These are phyloP conservation scores for Phytopythium montanum DNA, from an alignment of 352 stramenopile species.

Conservation along the genomic window DNA sequence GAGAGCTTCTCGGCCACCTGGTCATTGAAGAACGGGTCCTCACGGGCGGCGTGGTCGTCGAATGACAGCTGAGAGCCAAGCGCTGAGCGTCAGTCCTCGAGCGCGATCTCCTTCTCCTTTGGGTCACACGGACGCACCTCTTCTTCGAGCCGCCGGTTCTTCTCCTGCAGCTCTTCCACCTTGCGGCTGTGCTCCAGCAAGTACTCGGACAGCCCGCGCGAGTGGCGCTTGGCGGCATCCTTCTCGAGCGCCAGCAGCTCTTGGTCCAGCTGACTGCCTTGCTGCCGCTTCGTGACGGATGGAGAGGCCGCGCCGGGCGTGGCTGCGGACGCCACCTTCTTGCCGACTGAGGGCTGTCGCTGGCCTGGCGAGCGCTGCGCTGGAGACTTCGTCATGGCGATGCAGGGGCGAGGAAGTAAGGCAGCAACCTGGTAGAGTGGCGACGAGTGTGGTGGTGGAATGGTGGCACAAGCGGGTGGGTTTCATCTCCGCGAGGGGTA, in stretches of 20 bases:
- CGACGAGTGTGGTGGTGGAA: too few relatives aligned
- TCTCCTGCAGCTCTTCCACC: conserved; percentile 70
- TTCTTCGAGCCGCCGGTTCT: conserved; percentile 73
- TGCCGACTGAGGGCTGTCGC: conserved; percentile 3
- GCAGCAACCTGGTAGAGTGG: too few relatives aligned
- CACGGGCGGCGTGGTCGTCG: conserved; percentile 56
- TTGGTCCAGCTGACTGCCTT: conserved; percentile 58
- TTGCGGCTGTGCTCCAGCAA: conserved; percentile 75
- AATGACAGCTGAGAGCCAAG: conserved; percentile 54
- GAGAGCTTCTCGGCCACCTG: conserved; percentile 70
- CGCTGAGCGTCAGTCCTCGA: not conserved
- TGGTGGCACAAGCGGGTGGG: too few relatives aligned
- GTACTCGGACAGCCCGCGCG: conserved; percentile 54
- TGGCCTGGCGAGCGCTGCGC: not conserved
- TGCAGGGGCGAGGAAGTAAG: not conserved
- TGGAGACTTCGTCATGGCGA: conserved; percentile 1
- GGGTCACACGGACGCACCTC: conserved; percentile 30
- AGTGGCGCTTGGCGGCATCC: conserved; percentile 72
- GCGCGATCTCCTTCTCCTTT: too few relatives aligned
- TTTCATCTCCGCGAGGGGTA: too few relatives aligned
- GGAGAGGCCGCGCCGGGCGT: not conserved
- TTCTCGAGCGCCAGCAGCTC: conserved; percentile 64
- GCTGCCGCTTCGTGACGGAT: conserved; percentile 36
- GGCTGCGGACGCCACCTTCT: not conserved
- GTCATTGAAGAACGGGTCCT: conserved; percentile 79